A percentile compares a stretch with the other conserved stretches of the same genome.
Evolutionary conservation across 768 basidiomycete species (phyloP).

Genomic region (Obba rivulosa): DNA sequence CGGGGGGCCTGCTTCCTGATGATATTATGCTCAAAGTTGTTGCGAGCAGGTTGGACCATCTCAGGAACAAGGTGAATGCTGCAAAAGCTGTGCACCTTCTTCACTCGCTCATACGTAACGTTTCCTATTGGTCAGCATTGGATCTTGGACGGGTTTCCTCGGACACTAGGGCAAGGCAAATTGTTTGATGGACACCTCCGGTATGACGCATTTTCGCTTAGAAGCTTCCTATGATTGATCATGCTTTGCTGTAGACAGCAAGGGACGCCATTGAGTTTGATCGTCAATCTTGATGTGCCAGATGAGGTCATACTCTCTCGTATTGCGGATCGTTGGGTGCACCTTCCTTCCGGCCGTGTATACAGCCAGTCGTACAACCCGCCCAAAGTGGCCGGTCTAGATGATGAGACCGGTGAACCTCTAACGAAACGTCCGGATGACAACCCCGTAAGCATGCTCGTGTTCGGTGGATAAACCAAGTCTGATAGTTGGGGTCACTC

Average conservation of each 20-base stretch:
- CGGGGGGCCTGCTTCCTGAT: conserved; percentile 73
- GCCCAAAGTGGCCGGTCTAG: conserved; percentile 71
- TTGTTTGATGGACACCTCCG: conserved; percentile 72
- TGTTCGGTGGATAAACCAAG: conserved; percentile 3
- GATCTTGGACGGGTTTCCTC: conserved; percentile 92
- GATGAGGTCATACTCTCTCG: conserved; percentile 81
- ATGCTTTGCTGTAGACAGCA: conserved; percentile 42
- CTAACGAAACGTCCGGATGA: conserved; percentile 88
- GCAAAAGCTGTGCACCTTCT: not conserved
- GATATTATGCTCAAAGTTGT: conserved; percentile 76
- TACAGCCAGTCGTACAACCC: conserved; percentile 89
- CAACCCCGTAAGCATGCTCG: conserved; percentile 52
- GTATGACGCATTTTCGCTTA: conserved; percentile 32
- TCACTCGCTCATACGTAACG: not conserved
- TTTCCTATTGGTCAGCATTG: conserved; percentile 52
- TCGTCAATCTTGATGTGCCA: conserved; percentile 85
- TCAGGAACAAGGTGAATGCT: conserved; percentile 57
- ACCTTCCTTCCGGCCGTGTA: conserved; percentile 80
- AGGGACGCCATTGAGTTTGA: conserved; percentile 64
- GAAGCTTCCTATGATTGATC: not conserved
- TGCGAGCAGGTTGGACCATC: conserved; percentile 59
- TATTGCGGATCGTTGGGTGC: conserved; percentile 88
- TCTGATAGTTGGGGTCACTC: not conserved
- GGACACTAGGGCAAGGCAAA: conserved; percentile 79
- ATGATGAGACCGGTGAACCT: conserved; percentile 84